These are phyloP conservation scores for Pestalotiopsis sp. DNA, from an alignment of 2,329 filamentous ascomycete species.

Conservation along the genomic window DNA sequence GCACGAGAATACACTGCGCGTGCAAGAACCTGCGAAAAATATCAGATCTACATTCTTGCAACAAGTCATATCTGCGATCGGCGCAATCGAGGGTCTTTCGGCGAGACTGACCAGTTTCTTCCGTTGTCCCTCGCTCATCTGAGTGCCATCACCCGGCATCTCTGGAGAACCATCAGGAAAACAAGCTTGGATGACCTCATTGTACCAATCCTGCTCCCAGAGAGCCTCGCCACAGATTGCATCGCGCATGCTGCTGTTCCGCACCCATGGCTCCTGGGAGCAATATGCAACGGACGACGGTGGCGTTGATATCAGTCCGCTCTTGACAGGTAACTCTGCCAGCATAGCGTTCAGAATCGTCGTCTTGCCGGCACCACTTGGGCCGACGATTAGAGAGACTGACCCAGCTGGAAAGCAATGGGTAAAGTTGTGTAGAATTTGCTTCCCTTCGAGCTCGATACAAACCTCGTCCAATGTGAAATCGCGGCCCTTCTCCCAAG, in stretches of 20 bases:
- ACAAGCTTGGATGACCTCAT: conserved; percentile 13
- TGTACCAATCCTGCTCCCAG: conserved; percentile 18
- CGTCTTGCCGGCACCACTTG: neutral
- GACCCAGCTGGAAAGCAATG: neutral
- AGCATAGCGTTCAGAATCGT: neutral
- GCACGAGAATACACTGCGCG: conserved; percentile 40
- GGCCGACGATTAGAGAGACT: neutral
- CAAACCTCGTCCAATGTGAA: too few species aligned
- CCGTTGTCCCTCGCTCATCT: too few species aligned
- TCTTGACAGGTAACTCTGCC: neutral
- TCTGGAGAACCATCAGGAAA: conserved; percentile 17
- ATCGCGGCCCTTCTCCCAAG: too few species aligned
- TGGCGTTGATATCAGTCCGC: neutral
- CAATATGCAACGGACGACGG: conserved; percentile 12
- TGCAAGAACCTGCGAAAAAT: conserved; percentile 34
- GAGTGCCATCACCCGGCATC: too few species aligned
- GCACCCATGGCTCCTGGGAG: conserved; percentile 20
- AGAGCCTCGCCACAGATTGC: conserved; percentile 18
- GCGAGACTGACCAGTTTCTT: conserved; percentile 18
- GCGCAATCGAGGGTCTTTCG: conserved; percentile 20
- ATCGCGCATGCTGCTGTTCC: conserved; percentile 17
- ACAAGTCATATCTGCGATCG: conserved; percentile 19
- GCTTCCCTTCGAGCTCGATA: too few species aligned
- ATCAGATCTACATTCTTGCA: neutral
- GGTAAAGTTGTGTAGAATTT: too few species aligned